Evolutionary conservation across 805 yeast species (phyloP), one percentile per base, ranked within the genome.

Genomic region (Zygosaccharomyces gambellarensis): DNA sequence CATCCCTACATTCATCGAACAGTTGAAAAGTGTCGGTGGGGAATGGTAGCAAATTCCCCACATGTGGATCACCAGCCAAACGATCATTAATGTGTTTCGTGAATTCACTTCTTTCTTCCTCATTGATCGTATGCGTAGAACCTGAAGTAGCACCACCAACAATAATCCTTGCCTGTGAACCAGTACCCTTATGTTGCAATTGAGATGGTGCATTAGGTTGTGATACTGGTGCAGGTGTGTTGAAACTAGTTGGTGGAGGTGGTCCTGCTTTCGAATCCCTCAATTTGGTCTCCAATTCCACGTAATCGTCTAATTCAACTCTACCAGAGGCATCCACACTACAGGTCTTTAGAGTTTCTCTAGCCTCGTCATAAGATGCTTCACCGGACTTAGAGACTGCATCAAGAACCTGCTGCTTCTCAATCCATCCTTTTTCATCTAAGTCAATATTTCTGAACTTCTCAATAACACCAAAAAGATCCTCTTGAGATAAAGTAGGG

Each of bases 1-100:
- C 98, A 69, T 94, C 99, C 57, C 89, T 81, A 72, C 96, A 89
- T 71, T 94, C 98, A 69, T 94, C 99, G 64, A 94, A 94, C 50
- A 94, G 77, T 73, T 94, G 98, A 75, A 94, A 94, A 46, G 89
- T 84, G 54, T 94, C 96, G 8, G 95, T 82, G 58, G 96, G 95
- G 62, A 94, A 83, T 12, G 99, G 99, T 55, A 94, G 71, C 58
- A 96, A 75, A 51, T 77, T 73, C 23, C 96, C 97, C 48, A 94
- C 77, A 53, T 88, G 89, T 1, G 82, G 65, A 67, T 94, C 99
- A 17, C 95, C 98, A 5, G 90, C 82, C 50, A 94, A 78, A 5
- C 90, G 97, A 41, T 89, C 78, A 69, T 94, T 94, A 71, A 94
- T 90, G 69, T 94, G 99, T 63, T 95, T 82, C 4, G 98, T 94